Evolutionary conservation across 164 flowering plant species (phyloP), one percentile per base, ranked within the genome.

Genomic region (Tetracentron sinense): DNA sequence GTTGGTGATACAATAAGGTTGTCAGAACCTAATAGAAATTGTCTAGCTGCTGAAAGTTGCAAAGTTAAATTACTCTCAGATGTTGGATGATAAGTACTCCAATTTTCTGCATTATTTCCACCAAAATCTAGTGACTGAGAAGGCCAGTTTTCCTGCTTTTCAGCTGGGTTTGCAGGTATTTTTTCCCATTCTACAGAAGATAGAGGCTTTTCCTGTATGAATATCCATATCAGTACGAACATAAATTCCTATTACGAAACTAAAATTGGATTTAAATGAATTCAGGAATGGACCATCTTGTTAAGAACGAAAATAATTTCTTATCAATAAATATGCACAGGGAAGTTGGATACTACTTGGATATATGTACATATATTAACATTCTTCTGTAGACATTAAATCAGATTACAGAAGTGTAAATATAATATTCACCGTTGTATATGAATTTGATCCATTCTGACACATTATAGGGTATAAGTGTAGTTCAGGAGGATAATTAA

Each of bases 1-100:
- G 80, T 81, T 82, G 89, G 65, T 10, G 82, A 62, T 19, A 50
- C 29, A 65, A 60, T 21, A 67, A 20, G 31, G 46, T 68, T 56
- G 27, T 74, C 62, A 69, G 75, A 57, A 60, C 59, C 70, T 30
- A 64, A 54, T 19, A 68, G 66, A 76, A 64, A 65, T 54, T 54
- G 29, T 46, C 20, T 35, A 61, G 72, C 65, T 52, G 69, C 69
- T 58, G 69, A 26, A 70, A 69, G 53, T 61, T 51, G 25, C 38
- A 61, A 17, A 53, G 50, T 42, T 19, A 57, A 65, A 69, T 48
- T 10, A 51, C 46, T 56, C 53, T 74, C 62, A 47, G 56, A 16
- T 53, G 30, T 21, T 49, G 42, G 15, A 53, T 42, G 42, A 23
- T 26, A 57, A 58, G 48, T 69, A 69, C 73, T 65, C 64, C 7